phyloP scores from a whole-genome alignment of 495 filamentous ascomycete species.

The Sporormia fimetaria region DNA sequence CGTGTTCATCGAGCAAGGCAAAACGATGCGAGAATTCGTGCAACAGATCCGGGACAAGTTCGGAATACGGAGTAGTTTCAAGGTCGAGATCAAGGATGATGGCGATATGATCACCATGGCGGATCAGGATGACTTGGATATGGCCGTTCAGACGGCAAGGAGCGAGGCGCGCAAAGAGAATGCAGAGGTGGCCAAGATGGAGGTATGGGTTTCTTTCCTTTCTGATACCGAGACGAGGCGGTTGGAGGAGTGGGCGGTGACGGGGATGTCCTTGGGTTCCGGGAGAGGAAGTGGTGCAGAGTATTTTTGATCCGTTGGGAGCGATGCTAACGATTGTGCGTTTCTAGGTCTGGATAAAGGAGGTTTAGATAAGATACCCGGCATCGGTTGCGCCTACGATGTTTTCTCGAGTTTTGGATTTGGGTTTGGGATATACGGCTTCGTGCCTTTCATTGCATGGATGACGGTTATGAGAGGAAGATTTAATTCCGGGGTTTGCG shows the following conservation, averaged over 20 bases:
- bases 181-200: constrained; percentile 84
- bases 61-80: constrained; percentile 53
- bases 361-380: constrained; percentile 28
- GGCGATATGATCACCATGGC: constrained; percentile 94
- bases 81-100: constrained; percentile 75
- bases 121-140: constrained; percentile 90
- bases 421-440: too few species aligned
- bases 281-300: too few species aligned
- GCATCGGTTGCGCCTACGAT: not conserved
- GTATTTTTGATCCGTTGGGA: not conserved
- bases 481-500: not conserved
- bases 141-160: constrained; percentile 59
- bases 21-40: constrained; percentile 67
- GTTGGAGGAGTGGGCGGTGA: too few species aligned
- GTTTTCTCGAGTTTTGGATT: not conserved
- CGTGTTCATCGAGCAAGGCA: constrained; percentile 65
- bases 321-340: constrained; percentile 4
- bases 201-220: constrained; percentile 49
- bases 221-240: too few species aligned
- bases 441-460: too few species aligned
- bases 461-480: too few species aligned
- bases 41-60: constrained; percentile 76
- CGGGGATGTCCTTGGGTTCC: constrained; percentile 3
- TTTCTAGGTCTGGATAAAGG: constrained; percentile 26
- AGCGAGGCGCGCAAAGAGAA: constrained; percentile 59